Evolutionary conservation across 106 monocot genomes (phyloP), one percentile per base, ranked within the genome.

Genomic region (Acorus gramineus): DNA sequence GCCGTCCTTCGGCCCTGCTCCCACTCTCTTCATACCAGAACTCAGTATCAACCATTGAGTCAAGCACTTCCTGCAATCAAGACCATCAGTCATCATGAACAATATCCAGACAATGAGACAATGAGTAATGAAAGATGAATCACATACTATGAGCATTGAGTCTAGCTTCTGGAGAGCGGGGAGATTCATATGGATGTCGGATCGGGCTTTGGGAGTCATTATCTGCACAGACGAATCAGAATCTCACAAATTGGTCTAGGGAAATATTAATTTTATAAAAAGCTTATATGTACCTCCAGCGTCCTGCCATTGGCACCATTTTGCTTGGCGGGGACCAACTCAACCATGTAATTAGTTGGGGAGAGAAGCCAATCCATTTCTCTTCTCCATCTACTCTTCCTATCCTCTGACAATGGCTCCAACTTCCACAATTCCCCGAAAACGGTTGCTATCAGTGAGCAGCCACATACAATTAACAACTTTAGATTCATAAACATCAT

Each of bases 361-460:
- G 83, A 98, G 4, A 98, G 85, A 11, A 98, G 63, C 98, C 92
- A 98, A 53, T 88, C 88, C 85, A 98, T 92, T 75, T 98, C 98
- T 56, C 74, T 81, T 6, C 70, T 51, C 98, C 98, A 98, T 63
- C 75, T 87, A 62, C 62, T 64, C 70, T 98, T 98, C 79, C 70
- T 88, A 54, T 83, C 91, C n/a, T 74, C 79, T 11, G 84, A 71
- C 44, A 98, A 61, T 11, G 98, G 98, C 51, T 98, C 98, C 67
- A 98, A 59, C 66, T 86, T 88, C 98, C 98, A 92, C 48, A 92
- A 60, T 64, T 98, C 91, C 4, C 98, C 98, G 67, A 89, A 98
- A 2, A 85, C 66, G 51, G 83, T 71, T 47, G 72, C 92, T 92
- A 75, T 44, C 71, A 44, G 53, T 10, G 3, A 4, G 56, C 55